A percentile compares a stretch with the other conserved stretches of the same genome.
Conservation (phyloP, 768 basidiomycete genomes). For the Xerocomus brunneocitrinus region DNA sequence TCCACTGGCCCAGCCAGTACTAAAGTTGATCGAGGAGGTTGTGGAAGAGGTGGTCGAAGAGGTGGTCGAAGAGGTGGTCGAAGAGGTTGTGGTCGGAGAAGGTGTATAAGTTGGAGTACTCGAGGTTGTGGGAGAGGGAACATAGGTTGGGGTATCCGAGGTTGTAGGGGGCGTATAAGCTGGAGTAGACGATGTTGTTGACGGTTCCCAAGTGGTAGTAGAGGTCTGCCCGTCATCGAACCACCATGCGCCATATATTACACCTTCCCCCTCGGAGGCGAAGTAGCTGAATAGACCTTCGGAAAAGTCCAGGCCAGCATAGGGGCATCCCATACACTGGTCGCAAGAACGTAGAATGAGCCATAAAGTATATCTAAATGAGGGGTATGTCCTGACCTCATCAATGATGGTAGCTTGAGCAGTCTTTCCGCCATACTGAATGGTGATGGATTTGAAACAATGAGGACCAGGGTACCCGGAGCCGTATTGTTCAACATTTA, state of each 20-base stretch:
- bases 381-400: conserved; percentile 37
- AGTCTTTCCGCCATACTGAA: conserved; percentile 58
- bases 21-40: conserved; percentile 18
- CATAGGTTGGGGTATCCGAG: conserved; percentile 12
- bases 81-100: conserved; percentile 18
- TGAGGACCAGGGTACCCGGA: conserved; percentile 57
- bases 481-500: conserved; percentile 51
- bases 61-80: conserved; percentile 13
- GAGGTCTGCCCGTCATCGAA: conserved; percentile 37
- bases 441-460: conserved; percentile 59
- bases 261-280: conserved; percentile 42
- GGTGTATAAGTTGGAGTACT: conserved; percentile 17
- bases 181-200: conserved; percentile 22
- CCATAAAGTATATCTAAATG: not conserved
- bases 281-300: conserved; percentile 64
- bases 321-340: conserved; percentile 65
- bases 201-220: conserved; percentile 17
- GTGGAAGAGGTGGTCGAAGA: conserved; percentile 13
- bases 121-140: conserved; percentile 21
- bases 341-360: not conserved
- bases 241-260: conserved; percentile 60
- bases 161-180: conserved; percentile 17
- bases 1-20: conserved; percentile 21
- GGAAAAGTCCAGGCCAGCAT: conserved; percentile 64
- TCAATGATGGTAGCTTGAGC: conserved; percentile 58